phyloP scores from a whole-genome alignment of 805 yeast genomes.

The Metschnikowia peoriensis region DNA sequence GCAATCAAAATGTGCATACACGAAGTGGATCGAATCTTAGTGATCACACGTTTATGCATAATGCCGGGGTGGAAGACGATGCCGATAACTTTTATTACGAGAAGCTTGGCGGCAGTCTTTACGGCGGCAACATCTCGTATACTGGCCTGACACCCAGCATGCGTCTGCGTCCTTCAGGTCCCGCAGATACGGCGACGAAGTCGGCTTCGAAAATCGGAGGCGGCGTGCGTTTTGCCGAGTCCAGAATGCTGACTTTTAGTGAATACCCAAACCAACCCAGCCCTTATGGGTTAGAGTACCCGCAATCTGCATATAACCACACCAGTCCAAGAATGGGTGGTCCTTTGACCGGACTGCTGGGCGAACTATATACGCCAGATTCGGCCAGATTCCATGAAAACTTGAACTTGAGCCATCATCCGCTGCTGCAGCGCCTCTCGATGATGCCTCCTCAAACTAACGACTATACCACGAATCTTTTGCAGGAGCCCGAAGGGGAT shows the following conservation, averaged over 20 bases:
- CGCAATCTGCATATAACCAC: constrained; percentile 16
- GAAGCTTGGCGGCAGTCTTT: constrained; percentile 19
- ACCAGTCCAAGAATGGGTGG: constrained; percentile 6
- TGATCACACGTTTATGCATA: constrained; percentile 9
- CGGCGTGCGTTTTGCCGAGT: constrained; percentile 9
- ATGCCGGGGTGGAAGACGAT: constrained; percentile 12
- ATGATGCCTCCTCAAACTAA: constrained; percentile 18
- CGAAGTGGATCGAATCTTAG: constrained; percentile 11
- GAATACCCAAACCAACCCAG: constrained; percentile 3
- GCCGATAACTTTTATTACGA: constrained; percentile 18
- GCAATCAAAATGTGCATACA: constrained; percentile 3
- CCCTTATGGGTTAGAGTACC: constrained; percentile 14
- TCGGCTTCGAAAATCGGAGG: not conserved
- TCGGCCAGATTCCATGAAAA: not conserved
- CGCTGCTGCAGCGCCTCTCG: constrained; percentile 5
- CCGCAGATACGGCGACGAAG: not conserved
- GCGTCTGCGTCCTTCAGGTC: not conserved
- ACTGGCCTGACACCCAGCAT: constrained; percentile 2
- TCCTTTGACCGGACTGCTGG: not conserved
- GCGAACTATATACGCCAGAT: not conserved
- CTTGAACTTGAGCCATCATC: not conserved
- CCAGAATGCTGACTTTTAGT: constrained; percentile 8
- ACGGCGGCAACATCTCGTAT: constrained; percentile 9
- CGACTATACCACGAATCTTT: constrained; percentile 38
- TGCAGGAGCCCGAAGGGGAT: constrained; percentile 39